A percentile compares a stretch with the other conserved stretches of the same genome.
phyloP scores from a whole-genome alignment of 1,284 basidiomycete genomes.

The Ceratobasidium sp. region DNA sequence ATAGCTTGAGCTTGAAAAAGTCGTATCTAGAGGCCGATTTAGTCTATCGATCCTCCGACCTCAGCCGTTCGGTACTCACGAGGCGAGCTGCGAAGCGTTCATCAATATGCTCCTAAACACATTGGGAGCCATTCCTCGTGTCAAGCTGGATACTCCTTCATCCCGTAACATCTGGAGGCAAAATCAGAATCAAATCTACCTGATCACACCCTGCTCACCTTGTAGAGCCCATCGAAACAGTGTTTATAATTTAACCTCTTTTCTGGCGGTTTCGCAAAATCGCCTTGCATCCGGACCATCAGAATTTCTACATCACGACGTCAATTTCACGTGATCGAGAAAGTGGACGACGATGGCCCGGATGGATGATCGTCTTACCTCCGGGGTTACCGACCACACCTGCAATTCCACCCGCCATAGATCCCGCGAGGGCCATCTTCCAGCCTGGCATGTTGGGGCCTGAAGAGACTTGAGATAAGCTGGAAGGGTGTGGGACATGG shows the following conservation, averaged over 20 bases:
- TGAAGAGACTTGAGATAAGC: conserved; percentile 41
- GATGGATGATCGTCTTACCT: conserved; percentile 48
- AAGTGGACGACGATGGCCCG: neutral
- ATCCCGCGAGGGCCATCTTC: conserved; percentile 84
- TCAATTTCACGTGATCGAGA: conserved; percentile 30
- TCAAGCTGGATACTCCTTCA: conserved; percentile 81
- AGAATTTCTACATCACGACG: conserved; percentile 72
- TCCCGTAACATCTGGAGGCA: conserved; percentile 81
- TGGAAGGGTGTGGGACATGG: neutral
- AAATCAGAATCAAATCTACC: neutral
- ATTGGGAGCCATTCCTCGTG: conserved; percentile 86
- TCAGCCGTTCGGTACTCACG: conserved; percentile 64
- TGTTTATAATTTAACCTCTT: conserved; percentile 89
- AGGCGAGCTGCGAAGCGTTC: conserved; percentile 92
- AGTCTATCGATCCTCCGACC: neutral
- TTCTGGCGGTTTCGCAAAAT: conserved; percentile 86
- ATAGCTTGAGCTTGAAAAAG: conserved; percentile 85
- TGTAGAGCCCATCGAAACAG: conserved; percentile 84
- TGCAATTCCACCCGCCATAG: conserved; percentile 87
- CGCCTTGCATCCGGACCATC: conserved; percentile 88
- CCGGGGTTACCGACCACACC: conserved; percentile 89
- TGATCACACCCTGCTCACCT: conserved; percentile 60
- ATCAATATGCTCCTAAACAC: conserved; percentile 87
- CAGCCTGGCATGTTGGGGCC: conserved; percentile 77
- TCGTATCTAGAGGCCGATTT: conserved; percentile 74